Percentiles rank a stretch among this genome's conserved stretches.
Conservation (phyloP, 176 grass and related monocot genomes). For the Raddia guianensis region DNA sequence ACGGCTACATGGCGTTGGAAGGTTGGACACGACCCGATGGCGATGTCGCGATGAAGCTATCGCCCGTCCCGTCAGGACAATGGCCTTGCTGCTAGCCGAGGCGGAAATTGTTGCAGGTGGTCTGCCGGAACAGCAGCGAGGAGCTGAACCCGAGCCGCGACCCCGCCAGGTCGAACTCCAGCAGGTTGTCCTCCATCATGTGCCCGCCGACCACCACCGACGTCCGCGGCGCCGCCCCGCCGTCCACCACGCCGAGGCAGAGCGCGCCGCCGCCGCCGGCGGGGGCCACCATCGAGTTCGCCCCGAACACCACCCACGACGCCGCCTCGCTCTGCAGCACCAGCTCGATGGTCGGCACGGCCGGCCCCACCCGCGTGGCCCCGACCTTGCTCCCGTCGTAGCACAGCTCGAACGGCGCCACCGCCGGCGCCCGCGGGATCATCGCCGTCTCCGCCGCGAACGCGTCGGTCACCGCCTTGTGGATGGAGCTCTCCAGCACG, state of each 20-base stretch:
- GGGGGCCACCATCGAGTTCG: constrained; percentile 68
- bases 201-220: constrained; percentile 70
- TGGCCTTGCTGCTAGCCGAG: constrained; percentile 45
- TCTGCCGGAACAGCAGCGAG: constrained; percentile 54
- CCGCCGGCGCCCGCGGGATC: constrained; percentile 40
- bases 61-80: no score
- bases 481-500: constrained; percentile 65
- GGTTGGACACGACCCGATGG: no score
- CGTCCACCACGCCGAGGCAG: constrained; percentile 76
- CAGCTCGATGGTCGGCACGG: constrained; percentile 64
- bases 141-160: constrained; percentile 76
- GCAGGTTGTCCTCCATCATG: constrained; percentile 82
- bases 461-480: constrained; percentile 55
- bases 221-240: constrained; percentile 47
- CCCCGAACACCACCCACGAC: constrained; percentile 67
- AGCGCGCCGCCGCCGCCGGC: constrained; percentile 37
- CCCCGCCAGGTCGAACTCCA: constrained; percentile 64
- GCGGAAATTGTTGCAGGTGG: constrained; percentile 64
- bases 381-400: constrained; percentile 54
- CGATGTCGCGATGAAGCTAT: no score
- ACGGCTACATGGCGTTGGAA: no score
- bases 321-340: constrained; percentile 49
- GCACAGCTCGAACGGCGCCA: constrained; percentile 69
- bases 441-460: constrained; percentile 49
- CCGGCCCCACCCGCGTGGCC: constrained; percentile 58